phyloP scores from a whole-genome alignment of 768 basidiomycete genomes.

The Clavulina sp. region DNA sequence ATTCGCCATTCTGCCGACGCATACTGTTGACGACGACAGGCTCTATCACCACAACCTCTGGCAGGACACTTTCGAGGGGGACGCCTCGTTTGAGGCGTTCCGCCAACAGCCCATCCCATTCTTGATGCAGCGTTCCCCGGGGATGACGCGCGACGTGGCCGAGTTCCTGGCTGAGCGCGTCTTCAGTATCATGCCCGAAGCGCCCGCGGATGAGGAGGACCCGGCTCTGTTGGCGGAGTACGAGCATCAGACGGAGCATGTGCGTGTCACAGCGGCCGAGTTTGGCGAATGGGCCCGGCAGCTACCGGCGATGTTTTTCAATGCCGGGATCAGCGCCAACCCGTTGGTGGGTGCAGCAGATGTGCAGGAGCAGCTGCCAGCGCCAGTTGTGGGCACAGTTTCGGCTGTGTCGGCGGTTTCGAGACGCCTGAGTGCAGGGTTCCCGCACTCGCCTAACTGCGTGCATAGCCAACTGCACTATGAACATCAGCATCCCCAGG shows the following conservation, averaged over 20 bases:
- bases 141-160: slow-evolving; percentile 74
- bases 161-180: slow-evolving; percentile 71
- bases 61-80: slow-evolving; percentile 51
- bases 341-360: no score
- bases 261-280: slow-evolving; percentile 60
- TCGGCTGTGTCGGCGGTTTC: no score
- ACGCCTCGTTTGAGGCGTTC: slow-evolving; percentile 57
- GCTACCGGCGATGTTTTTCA: slow-evolving; percentile 50
- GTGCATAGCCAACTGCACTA: no score
- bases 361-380: no score
- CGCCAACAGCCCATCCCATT: slow-evolving; percentile 64
- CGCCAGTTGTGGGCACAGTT: no score
- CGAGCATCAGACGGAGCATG: neutral
- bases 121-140: slow-evolving; percentile 78
- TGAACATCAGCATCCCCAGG: neutral
- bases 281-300: slow-evolving; percentile 77
- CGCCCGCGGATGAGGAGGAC: slow-evolving; percentile 30
- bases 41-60: slow-evolving; percentile 97
- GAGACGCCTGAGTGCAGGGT: no score
- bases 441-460: no score
- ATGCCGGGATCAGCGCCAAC: neutral
- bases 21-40: no score
- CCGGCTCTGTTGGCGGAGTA: slow-evolving; percentile 9
- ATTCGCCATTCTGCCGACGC: no score
- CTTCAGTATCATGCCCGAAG: slow-evolving; percentile 59